Base-by-base conservation (phyloP, 768 basidiomycete species). In the Suillus brevipes region DNA sequence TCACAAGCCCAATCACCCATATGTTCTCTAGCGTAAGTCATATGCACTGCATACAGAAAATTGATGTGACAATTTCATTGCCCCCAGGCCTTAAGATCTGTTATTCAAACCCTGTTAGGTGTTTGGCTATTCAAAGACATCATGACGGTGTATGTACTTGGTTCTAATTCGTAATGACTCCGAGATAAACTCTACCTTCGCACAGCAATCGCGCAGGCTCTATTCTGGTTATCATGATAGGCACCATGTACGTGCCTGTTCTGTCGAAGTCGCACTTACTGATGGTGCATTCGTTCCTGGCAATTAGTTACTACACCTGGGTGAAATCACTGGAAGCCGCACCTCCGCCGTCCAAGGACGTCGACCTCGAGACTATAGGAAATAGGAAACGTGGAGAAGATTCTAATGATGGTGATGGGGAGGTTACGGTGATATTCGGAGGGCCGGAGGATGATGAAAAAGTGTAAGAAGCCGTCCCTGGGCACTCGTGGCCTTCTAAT, bases 1-100 rank as follows among this genome's bases (percentile, higher is more conserved):
- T 92, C 59, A 93, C 91, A 18, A 90, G 88, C 64, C 92, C 92
- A 6, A 84, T 94, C 62, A 92, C 91, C 2, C 92, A 93, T 74
- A 94, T 92, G 90, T 90, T 94, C 77, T 88, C 88, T 18, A 89
- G 84, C 67, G 90, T 91, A 70, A 73, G 88, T 81, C 13, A 59
- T 37, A n/a, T 45, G 68, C 55, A 64, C 56, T 62, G 28, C 49
- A 47, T 60, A 50, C 40, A 57, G 20, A 36, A 34, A 28, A 55
- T 63, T 61, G 60, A 64, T 16, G 25, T n/a, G 10, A 67, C 62
- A 49, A 62, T 53, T 58, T 64, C 52, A 23, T 66, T 63, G 43
- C 36, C 60, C 60, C 56, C 67, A 90, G 92, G 90, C 92, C 36
- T 90, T 89, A 9, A 83, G 90, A 64, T 91, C 91, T 8, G 94